Evolutionary conservation across 2,329 filamentous ascomycete species (phyloP).

Genomic region (Diaporthe sp.): DNA sequence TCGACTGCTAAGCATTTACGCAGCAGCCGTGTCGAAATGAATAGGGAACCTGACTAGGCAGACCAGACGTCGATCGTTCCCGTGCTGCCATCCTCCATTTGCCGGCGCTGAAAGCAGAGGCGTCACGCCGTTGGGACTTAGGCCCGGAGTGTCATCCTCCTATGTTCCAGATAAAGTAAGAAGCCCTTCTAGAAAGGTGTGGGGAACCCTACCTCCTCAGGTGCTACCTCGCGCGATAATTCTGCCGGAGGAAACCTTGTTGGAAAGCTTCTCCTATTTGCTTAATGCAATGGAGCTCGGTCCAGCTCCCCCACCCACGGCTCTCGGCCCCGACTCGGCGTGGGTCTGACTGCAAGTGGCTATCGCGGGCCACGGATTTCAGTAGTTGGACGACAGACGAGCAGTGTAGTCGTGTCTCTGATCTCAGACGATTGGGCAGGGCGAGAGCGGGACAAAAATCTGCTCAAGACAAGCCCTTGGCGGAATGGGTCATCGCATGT

Average conservation of each 20-base stretch:
- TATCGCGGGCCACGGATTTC: neutral
- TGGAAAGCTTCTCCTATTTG: conserved; percentile 16
- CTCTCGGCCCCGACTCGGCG: conserved; percentile 14
- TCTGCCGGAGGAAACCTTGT: conserved; percentile 23
- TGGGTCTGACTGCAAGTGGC: neutral
- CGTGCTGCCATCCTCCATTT: conserved; percentile 4
- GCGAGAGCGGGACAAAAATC: neutral
- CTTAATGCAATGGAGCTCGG: neutral
- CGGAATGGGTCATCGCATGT: neutral
- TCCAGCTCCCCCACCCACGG: neutral
- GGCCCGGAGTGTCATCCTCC: conserved; percentile 26
- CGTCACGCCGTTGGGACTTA: conserved; percentile 21
- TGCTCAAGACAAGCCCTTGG: too few relatives aligned
- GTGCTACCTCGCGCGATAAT: conserved; percentile 11
- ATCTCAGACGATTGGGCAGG: too few relatives aligned
- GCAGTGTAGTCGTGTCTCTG: neutral
- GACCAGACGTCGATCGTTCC: neutral
- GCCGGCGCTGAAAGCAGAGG: conserved; percentile 17
- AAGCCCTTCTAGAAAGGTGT: conserved; percentile 26
- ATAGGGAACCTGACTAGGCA: neutral
- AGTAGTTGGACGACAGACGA: neutral
- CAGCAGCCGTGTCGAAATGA: neutral
- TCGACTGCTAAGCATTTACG: neutral
- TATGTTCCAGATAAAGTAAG: conserved; percentile 11
- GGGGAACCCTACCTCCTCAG: conserved; percentile 1